Base-by-base conservation (phyloP, 2,329 filamentous ascomycete genomes). In the Cadophora sp. region DNA sequence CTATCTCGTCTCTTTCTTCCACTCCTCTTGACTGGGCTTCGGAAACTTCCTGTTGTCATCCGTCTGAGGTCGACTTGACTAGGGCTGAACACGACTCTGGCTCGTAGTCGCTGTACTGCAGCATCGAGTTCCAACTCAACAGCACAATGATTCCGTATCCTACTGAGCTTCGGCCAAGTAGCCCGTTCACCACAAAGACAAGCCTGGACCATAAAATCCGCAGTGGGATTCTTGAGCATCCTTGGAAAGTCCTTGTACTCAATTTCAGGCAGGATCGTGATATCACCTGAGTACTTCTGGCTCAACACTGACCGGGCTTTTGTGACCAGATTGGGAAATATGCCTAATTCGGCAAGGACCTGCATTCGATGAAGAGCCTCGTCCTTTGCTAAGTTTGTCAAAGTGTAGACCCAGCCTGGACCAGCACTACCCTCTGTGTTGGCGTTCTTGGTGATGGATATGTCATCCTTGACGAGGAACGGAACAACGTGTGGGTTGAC, bases 401-500 rank as follows among this genome's bases (percentile, higher is more conserved):
- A 80, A 1, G 84, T 88, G 56, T 88, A 84, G 0, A 94, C 75
- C 88, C 90, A 92, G 27, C 80, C 76, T 3, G 78, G 73, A 1
- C 75, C 70, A 33, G 74, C 67, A 39, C 72, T 68, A 5, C 50
- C 67, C 58, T 77, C 66, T 62, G 72, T 66, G 30, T 78, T 74
- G 5, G 77, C 74, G 5, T 83, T 80, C 7, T 80, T 79, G 7
- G 77, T 75, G 63, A 81, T 76, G n/a, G 76, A 72, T 30, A 79
- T 75, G 68, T 93, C 91, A 66, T 96, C 92, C 71, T 89, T 91
- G 18, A 87, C 83, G 18, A 97, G 81, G 74, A 98, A 97, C 0
- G 93, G 93, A 0, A 96, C 88, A 9, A 97, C 92, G 74, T 98
- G 95, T 0, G 95, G 95, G 74, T 98, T 98, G 60, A 97, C 94